These are phyloP conservation scores for Phytophthora aleatoria DNA, from an alignment of 352 stramenopile genomes.

Conservation along the genomic window DNA sequence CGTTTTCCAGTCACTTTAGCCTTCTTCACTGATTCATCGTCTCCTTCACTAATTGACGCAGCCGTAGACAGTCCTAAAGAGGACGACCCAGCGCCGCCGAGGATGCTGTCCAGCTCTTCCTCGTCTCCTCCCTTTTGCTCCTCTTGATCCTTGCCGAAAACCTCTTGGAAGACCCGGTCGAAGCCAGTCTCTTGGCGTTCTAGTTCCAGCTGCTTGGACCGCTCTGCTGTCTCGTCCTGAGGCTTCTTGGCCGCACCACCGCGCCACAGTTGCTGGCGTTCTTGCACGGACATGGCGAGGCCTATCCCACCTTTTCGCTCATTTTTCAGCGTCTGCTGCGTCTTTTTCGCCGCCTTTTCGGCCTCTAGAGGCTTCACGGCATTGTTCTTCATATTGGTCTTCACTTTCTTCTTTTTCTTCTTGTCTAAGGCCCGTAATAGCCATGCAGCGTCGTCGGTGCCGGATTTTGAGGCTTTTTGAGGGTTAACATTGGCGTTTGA, in stretches of 20 bases:
- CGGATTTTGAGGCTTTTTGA: slow-evolving; percentile 1
- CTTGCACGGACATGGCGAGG: slow-evolving; percentile 25
- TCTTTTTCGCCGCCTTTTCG: slow-evolving; percentile 16
- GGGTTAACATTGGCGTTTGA: slow-evolving; percentile 9
- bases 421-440: slow-evolving; percentile 45
- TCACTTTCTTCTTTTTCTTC: slow-evolving; percentile 40
- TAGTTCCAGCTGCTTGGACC: slow-evolving; percentile 34
- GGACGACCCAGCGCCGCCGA: background rate
- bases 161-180: slow-evolving; percentile 56
- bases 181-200: slow-evolving; percentile 50
- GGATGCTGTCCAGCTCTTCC: slow-evolving; percentile 21
- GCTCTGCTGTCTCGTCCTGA: slow-evolving; percentile 17
- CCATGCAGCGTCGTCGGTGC: slow-evolving; percentile 38
- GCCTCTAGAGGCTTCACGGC: background rate
- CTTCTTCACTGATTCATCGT: background rate
- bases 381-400: slow-evolving; percentile 8
- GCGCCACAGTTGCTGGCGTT: slow-evolving; percentile 39
- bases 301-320: slow-evolving; percentile 16
- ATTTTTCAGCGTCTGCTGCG: slow-evolving; percentile 18
- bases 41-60: background rate
- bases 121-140: slow-evolving; percentile 30
- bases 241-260: slow-evolving; percentile 25
- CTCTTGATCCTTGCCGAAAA: slow-evolving; percentile 38
- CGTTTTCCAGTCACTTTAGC: slow-evolving; percentile 13
- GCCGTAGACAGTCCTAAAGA: background rate